Base-by-base conservation (phyloP, 2,329 filamentous ascomycete genomes). In the Claviceps africana region DNA sequence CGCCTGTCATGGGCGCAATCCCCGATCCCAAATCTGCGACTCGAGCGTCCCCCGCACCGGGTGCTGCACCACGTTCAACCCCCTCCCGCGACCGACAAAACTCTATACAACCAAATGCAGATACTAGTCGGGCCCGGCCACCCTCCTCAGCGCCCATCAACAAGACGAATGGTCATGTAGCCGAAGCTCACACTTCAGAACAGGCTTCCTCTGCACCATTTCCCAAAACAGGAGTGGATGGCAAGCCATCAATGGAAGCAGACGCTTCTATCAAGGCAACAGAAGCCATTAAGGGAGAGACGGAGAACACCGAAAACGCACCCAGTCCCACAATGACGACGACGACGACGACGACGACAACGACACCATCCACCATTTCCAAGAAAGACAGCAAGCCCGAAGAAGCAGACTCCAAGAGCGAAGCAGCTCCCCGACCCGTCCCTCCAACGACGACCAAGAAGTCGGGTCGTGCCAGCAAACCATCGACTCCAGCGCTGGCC, bases 51-150 rank as follows among this genome's bases (percentile, higher is more conserved):
- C 84, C 85, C 30, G 79, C 75, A 9, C 82, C 82, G 4, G 67
- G 69, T 47, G 68, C 69, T 54, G 67, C 70, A 31, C 71, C 79
- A 53, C 79, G 84, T 44, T 83, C 86, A 13, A 74, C 79, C 49
- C 82, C 83, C 5, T 81, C 85, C 6, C 81, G 88, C 58, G 80
- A 81, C 39, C 82, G 88, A 61, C 87, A 89, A 63, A 90, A 85
- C 61, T 87, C 86, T 17, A 77, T 79, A 51, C 78, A 81, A 53
- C 76, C 78, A n/a, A 70, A 67, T 50, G 70, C 70, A 35, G 81
- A 86, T 54, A 75, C 72, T 56, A 62, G 68, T 51, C 74, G 75
- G n/a, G 33, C 19, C 43, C 46, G 52, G 25, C 49, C 49, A 6
- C 15, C 49, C n/a, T 48, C 52, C 10, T 39, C 57, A 31, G 50